A percentile compares a stretch with the other conserved stretches of the same genome.
Conservation (phyloP, 441 rosid species). For the Adansonia rubrostipa region DNA sequence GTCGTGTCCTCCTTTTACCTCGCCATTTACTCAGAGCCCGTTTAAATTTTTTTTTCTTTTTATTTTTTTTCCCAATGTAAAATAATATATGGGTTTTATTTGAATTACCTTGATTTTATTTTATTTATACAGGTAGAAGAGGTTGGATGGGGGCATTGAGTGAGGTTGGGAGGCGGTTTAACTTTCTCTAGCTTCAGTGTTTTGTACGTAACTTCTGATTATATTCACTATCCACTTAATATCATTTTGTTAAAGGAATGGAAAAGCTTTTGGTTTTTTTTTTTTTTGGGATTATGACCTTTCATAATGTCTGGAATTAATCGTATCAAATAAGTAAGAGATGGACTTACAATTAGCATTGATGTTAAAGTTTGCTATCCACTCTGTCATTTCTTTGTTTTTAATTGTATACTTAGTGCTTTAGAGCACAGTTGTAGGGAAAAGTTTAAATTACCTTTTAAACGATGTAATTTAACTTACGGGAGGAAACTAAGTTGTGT, state of each 20-base stretch:
- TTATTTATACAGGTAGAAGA: constrained; percentile 59
- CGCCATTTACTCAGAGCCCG: constrained; percentile 64
- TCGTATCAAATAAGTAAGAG: neutral
- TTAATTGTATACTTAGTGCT: neutral
- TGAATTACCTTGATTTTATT: neutral
- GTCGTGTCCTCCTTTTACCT: constrained; percentile 54
- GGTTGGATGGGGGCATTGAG: constrained; percentile 71
- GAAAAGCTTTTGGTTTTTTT: neutral
- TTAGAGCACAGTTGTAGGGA: neutral
- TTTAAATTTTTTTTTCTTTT: neutral
- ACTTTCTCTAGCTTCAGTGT: constrained; percentile 58
- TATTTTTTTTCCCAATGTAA: neutral
- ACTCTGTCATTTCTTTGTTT: neutral
- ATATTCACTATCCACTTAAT: neutral
- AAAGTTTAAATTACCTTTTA: neutral
- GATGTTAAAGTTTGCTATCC: neutral
- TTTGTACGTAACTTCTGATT: constrained; percentile 46
- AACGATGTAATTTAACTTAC: neutral
- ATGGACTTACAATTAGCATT: neutral
- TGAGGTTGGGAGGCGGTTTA: constrained; percentile 54
- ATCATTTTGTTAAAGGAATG: constrained; percentile 8
- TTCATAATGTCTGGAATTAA: neutral
- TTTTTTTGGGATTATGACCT: neutral
- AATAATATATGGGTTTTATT: neutral
- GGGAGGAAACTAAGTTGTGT: neutral